Conservation (phyloP, 208 protist species). For the Naegleria lovaniensis region DNA sequence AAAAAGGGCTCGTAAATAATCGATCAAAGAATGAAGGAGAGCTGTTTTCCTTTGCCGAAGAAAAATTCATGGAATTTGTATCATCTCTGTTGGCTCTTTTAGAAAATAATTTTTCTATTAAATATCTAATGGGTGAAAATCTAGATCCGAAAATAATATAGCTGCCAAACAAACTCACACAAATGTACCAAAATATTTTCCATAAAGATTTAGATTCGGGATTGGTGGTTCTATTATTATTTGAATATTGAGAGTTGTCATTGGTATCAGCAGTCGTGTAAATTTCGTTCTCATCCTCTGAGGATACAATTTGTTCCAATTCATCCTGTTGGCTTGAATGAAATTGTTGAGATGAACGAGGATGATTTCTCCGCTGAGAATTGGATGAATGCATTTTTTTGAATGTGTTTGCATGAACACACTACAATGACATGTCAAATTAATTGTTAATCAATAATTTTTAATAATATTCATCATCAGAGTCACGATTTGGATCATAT, state of each 20-base stretch:
- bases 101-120: background rate
- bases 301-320: too few species aligned
- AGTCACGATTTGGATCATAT: background rate
- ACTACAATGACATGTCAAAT: background rate
- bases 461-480: constrained; percentile 16
- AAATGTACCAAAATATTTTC: background rate
- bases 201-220: background rate
- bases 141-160: background rate
- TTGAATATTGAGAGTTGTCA: too few species aligned
- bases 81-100: background rate
- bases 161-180: background rate
- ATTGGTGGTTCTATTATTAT: too few species aligned
- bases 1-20: constrained; percentile 4
- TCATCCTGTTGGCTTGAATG: too few species aligned
- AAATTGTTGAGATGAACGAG: too few species aligned
- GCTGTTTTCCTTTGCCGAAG: background rate
- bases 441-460: too few species aligned
- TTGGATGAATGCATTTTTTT: background rate
- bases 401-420: too few species aligned
- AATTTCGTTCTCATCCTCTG: too few species aligned
- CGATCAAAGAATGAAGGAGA: background rate
- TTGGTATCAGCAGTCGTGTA: too few species aligned
- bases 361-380: background rate
- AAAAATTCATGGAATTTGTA: background rate
- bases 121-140: background rate